Conservation (phyloP, 768 basidiomycete genomes). For the Naganishia antarctica region DNA sequence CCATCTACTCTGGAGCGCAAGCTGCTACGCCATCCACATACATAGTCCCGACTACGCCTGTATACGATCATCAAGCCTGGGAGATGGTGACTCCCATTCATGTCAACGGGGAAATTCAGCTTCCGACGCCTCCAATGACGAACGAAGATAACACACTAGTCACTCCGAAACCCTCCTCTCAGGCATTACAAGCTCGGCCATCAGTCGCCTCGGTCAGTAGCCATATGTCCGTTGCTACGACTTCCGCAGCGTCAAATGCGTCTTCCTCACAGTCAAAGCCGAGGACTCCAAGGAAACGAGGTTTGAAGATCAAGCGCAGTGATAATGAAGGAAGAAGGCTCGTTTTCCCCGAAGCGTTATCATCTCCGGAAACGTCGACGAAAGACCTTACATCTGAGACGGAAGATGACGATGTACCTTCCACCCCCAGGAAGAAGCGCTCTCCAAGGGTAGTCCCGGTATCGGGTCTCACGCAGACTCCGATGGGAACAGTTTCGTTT, state of each 20-base stretch:
- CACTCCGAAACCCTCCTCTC: slow-evolving; percentile 12
- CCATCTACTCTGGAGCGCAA: not conserved
- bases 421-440: slow-evolving; percentile 5
- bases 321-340: slow-evolving; percentile 25
- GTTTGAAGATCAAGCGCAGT: slow-evolving; percentile 21
- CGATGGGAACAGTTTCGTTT: not conserved
- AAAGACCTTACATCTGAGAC: slow-evolving; percentile 2
- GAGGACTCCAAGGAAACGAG: slow-evolving; percentile 7
- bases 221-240: not conserved
- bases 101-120: slow-evolving; percentile 4
- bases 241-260: not conserved
- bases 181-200: slow-evolving; percentile 7
- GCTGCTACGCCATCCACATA: not conserved
- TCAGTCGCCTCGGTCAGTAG: slow-evolving; percentile 6
- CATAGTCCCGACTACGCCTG: slow-evolving; percentile 8
- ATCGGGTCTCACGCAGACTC: not conserved
- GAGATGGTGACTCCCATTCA: slow-evolving; percentile 13
- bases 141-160: slow-evolving; percentile 6
- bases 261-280: not conserved
- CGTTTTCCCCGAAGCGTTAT: slow-evolving; percentile 23
- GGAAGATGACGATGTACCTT: not conserved
- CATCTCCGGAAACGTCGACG: slow-evolving; percentile 18
- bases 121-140: slow-evolving; percentile 15
- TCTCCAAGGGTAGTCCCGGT: slow-evolving; percentile 2
- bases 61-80: slow-evolving; percentile 12